Evolutionary conservation across 441 rosid genomes (phyloP).

Genomic region (Erodium moschatum): DNA sequence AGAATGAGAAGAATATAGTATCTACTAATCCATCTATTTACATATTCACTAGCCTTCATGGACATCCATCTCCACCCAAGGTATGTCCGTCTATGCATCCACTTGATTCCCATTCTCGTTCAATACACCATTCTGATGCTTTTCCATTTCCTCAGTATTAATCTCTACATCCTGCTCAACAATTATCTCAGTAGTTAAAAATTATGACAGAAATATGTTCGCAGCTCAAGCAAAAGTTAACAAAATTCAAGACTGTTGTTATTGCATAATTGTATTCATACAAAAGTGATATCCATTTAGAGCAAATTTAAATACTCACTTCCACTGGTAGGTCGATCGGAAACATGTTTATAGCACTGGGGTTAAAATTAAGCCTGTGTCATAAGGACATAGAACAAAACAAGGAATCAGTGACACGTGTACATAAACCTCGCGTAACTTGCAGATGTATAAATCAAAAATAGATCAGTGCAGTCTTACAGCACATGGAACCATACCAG

Average conservation of each 20-base stretch:
- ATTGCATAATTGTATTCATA: background rate
- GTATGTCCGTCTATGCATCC: background rate
- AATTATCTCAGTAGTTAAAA: background rate
- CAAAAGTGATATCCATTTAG: background rate
- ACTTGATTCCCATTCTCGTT: background rate
- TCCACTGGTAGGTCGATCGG: constrained; percentile 39
- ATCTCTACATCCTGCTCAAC: background rate
- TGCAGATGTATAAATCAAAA: background rate
- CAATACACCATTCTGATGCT: background rate
- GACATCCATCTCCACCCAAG: background rate
- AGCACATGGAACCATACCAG: background rate
- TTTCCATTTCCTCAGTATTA: background rate
- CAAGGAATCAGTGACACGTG: constrained; percentile 12
- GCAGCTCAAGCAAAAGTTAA: too few relatives aligned
- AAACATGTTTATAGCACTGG: constrained; percentile 54
- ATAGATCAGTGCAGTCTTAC: background rate
- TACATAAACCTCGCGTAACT: too few relatives aligned
- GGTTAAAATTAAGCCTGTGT: constrained; percentile 53
- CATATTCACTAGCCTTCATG: background rate
- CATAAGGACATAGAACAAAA: constrained; percentile 10
- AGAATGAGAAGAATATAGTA: background rate
- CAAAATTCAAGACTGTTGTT: background rate
- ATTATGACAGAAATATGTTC: background rate
- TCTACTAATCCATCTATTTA: background rate
- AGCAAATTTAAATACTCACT: constrained; percentile 38